Evolutionary conservation across 176 grass and related monocot genomes (phyloP), one percentile per base, ranked within the genome.

Genomic region (Oryza longistaminata): DNA sequence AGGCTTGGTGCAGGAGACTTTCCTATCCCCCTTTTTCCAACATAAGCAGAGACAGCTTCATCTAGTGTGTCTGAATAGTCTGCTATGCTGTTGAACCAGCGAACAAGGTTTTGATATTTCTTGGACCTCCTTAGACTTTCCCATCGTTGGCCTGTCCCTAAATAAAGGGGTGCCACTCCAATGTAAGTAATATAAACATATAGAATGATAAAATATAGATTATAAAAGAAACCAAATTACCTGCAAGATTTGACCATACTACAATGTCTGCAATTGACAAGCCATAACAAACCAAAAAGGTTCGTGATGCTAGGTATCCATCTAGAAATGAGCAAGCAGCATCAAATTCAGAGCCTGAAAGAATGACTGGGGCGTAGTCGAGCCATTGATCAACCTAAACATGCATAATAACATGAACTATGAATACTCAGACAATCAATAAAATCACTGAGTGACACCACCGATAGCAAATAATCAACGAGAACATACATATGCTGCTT

Each of bases 301-400:
- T 93, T 68, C 71, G 80, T 45, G 87, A 79, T 49, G 52, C 33
- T 65, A 98, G 74, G 82, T 92, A 90, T 27, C 67, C 76, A 89
- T 98, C 87, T 50, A 98, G 77, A 87, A 81, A 90, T 37, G 74
- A 67, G 85, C 91, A 95, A 34, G 93, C 83, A 64, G 72, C 43
- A 70, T 95, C 91, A 85, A 95, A 98, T 83, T 93, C 93, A 75
- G 91, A 92, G 62, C 93, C 91, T 62, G 87, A 92, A 39, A 86
- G 79, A 82, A 98, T 89, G 55, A 81, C 68, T 1, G 89, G 83
- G 15, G 85, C 90, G 75, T 92, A 93, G 29, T 95, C 91, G 2
- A 98, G 87, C 89, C 96, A 98, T 81, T 98, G 86, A 70, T 93
- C 93, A 84, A 98, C 85, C 96, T 98, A 85, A 67, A 87, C n/a